Base-by-base conservation (phyloP, 768 basidiomycete species). In the Leccinum imitatum region DNA sequence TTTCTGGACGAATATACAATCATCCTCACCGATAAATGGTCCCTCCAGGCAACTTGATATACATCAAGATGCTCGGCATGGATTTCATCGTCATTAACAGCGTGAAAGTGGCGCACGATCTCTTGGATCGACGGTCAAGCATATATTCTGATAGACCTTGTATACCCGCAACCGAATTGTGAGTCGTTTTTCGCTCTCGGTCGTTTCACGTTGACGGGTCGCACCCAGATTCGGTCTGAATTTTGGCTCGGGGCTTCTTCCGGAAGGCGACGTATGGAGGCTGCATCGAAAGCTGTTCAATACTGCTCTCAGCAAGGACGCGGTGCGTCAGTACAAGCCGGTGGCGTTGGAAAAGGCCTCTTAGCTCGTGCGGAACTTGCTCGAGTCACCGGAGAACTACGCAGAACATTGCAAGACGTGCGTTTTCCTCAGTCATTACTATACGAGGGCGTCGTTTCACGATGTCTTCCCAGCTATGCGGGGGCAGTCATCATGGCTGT, bases 271-370 rank as follows among this genome's bases (percentile, higher is more conserved):
- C 50, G n/a, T 27, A 31, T 76, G 73, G 75, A 64, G 65, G 30
- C 62, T 60, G 5, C 75, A 76, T 33, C 73, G 75, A 23, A 74
- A 64, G 47, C 19, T 73, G 56, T 68, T 57, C 53, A 67, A 68
- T 17, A 8, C 23, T 14, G 41, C 56, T 3, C 50, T 76, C 50
- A 69, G 56, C 63, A 67, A 64, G 55, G 56, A 65, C 11, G 41
- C 54, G 6, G 31, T 33, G 2, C 39, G 3, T 47, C 58, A 52
- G 17, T 73, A 67, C 50, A 54, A 55, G 39, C 44, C 64, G 7
- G 9, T 66, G 2, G 59, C 64, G 5, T 21, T 69, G 23, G 19
- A 21, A 47, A 67, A 70, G 56, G 62, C 65, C 9, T 61, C 48
- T 13, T 67, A 72, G 39, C 48, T 73, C 3, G 58, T 70, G 21